Conservation (phyloP, 1,284 basidiomycete genomes). For the Serendipita sp. region DNA sequence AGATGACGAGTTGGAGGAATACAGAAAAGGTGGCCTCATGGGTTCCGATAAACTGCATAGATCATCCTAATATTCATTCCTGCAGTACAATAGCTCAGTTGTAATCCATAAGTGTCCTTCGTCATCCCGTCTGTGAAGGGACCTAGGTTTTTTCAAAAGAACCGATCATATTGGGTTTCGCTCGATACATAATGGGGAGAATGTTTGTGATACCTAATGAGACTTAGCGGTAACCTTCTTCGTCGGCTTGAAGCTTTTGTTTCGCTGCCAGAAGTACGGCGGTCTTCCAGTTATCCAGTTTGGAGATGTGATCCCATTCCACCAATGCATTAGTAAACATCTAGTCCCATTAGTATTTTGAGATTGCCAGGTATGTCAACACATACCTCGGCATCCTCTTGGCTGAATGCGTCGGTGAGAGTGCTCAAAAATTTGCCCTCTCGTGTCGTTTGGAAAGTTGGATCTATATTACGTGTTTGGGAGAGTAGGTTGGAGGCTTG, state of each 20-base stretch:
- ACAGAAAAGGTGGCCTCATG: background rate
- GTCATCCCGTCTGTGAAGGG: no score
- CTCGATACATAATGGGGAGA: no score
- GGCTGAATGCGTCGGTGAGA: slow-evolving; percentile 67
- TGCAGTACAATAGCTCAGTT: no score
- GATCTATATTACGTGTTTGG: slow-evolving; percentile 30
- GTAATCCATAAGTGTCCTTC: no score
- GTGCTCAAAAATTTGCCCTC: slow-evolving; percentile 78
- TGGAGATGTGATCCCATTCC: slow-evolving; percentile 78
- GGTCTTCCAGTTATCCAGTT: slow-evolving; percentile 93
- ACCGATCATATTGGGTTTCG: no score
- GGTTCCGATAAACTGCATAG: background rate
- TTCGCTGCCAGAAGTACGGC: slow-evolving; percentile 78
- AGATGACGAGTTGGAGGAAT: background rate
- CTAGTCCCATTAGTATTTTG: background rate
- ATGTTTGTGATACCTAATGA: slow-evolving; percentile 17
- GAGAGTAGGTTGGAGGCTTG: slow-evolving; percentile 9
- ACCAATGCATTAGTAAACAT: slow-evolving; percentile 62
- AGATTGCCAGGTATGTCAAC: background rate
- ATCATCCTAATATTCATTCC: no score
- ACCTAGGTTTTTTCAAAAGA: no score
- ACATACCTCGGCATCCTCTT: slow-evolving; percentile 52
- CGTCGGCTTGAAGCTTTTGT: slow-evolving; percentile 14
- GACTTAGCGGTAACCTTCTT: slow-evolving; percentile 51
- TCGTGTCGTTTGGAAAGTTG: slow-evolving; percentile 70